Evolutionary conservation across 2,329 filamentous ascomycete species (phyloP), one percentile per base, ranked within the genome.

Genomic region (Fusarium goolgardi): DNA sequence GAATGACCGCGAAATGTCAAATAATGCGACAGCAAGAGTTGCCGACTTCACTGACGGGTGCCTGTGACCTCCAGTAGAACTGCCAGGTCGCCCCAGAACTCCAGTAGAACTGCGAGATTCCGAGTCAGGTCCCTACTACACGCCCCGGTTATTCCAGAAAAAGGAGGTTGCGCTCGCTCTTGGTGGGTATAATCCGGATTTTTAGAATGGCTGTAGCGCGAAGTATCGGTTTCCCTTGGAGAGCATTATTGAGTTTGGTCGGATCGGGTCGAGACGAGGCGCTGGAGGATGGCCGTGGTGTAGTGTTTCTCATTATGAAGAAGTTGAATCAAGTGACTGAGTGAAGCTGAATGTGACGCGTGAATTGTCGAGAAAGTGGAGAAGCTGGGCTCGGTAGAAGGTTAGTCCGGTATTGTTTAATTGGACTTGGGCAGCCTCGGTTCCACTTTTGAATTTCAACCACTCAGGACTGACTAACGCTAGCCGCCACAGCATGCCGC

Each of bases 41-140:
- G 43, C 58, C 37, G 39, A 37, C 21, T 34, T 61, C 57, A 39
- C 58, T 59, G 39, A 18, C 55, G 31, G 45, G 58, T n/a, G 9
- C 43, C 57, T 20, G 54, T 46, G 55, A 62, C 59, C 55, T 54
- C 55, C 55, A 62, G 59, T 54, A 47, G 47, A 60, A 60, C 55
- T 60, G 55, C 59, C 23, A 62, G 46, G 55, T 54, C 55, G 29
- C 41, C 55, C 10, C 59, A 11, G 23, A 60, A 60, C 55, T 62
- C 59, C 59, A 60, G 59, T 54, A 47, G 55, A 54, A 62, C 59
- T 62, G 59, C 46, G 55, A 62, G 58, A 35, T 46, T 45, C 55
- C 27, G 46, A 59, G 40, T 45, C 58, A 59, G 45, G 46, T 59
- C 45, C 55, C 58, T 51, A 29, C 55, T 59, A 59, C 55, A 59